Conservation (phyloP, 306 rosid species). For the Prunus kanzakura region DNA sequence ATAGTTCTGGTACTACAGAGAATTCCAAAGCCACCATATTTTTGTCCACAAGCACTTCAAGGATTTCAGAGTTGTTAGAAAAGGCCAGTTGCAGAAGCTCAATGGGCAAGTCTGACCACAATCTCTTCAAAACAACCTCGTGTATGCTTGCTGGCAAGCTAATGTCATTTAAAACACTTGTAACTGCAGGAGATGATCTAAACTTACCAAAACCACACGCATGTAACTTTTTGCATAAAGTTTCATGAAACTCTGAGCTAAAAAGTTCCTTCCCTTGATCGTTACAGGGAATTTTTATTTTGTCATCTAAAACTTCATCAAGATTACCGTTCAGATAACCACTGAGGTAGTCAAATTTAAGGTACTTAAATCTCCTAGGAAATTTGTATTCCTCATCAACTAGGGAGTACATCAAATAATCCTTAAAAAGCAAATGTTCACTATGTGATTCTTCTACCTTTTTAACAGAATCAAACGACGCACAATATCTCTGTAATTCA, state of each 20-base stretch:
- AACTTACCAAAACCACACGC: constrained; percentile 47
- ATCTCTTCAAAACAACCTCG: constrained; percentile 47
- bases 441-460: constrained; percentile 30
- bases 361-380: constrained; percentile 28
- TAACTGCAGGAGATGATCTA: constrained; percentile 44
- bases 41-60: constrained; percentile 27
- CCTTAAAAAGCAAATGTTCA: constrained; percentile 27
- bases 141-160: constrained; percentile 50
- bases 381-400: constrained; percentile 48
- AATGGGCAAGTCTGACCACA: constrained; percentile 65
- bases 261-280: constrained; percentile 19
- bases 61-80: constrained; percentile 42
- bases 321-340: constrained; percentile 52
- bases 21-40: constrained; percentile 42
- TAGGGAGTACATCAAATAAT: constrained; percentile 29
- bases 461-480: constrained; percentile 38
- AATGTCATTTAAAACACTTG: constrained; percentile 49
- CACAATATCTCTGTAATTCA: constrained; percentile 61
- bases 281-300: constrained; percentile 18
- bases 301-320: constrained; percentile 23
- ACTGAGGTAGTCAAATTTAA: constrained; percentile 44
- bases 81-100: constrained; percentile 53
- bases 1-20: constrained; percentile 45
- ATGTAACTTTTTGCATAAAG: constrained; percentile 57
- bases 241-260: constrained; percentile 39